Evolutionary conservation across 2,329 filamentous ascomycete genomes (phyloP), one percentile per base, ranked within the genome.

Genomic region (Mollisiaceae sp.): DNA sequence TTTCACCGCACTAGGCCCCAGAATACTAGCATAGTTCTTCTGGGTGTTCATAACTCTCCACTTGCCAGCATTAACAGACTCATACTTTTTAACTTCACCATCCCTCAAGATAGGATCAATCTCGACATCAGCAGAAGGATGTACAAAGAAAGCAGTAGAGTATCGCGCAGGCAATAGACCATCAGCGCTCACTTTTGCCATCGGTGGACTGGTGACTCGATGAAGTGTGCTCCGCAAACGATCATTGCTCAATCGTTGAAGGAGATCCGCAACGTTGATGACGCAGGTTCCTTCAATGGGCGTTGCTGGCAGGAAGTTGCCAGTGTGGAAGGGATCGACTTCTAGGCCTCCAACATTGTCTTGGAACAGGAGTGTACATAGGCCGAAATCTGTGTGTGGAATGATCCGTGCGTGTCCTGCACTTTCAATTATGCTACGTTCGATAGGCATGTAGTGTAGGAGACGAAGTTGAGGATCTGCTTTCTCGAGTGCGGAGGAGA

Each of bases 371-470:
- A 70, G 41, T 11, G 67, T 70, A 59, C 60, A 65, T 41, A 67
- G 55, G 1, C 67, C 67, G 32, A 68, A 66, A 45, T 70, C 67
- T 4, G 61, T 68, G 54, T 70, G 67, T 24, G 67, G 60, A 32
- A 57, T 64, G 35, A 69, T 70, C 14, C 69, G 67, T 1, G 62
- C 62, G 20, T 67, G 63, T 1, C 63, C 63, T 27, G 36, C 64
- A 15, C 47, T 22, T 36, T 63, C 57, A 35, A 69, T 60, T 6
- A 60, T 62, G 14, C 12, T 43, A 2, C 60, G 52, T 22, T 60
- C 11, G 38, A 69, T 62, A 15, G 67, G 65, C 67, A 68, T 66
- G 63, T 70, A 66, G 64, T 70, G 62, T 8, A 69, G 24, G 22
- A 66, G 62, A 36, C 64, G 63, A 38, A 69, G 54, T 56, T 70